Conservation (phyloP, 1,139 yeast species). For the Sugiyamaella neomexicana region DNA sequence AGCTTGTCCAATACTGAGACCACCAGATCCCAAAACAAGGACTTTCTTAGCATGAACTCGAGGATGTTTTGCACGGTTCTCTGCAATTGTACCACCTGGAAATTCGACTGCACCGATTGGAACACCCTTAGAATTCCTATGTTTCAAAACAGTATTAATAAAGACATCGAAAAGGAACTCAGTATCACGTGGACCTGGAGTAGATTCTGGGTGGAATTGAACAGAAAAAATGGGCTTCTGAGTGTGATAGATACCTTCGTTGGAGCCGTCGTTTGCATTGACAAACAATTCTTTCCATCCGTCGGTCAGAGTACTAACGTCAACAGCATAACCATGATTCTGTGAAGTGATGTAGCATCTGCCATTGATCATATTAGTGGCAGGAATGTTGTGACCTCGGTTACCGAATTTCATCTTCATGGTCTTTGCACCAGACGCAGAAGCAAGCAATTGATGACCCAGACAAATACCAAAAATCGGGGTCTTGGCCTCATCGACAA, state of each 20-base stretch:
- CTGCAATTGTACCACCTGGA: conserved; percentile 84
- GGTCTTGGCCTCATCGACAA: conserved; percentile 57
- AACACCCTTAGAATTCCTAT: conserved; percentile 51
- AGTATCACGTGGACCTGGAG: conserved; percentile 99
- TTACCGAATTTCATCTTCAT: conserved; percentile 95
- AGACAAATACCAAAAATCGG: conserved; percentile 93
- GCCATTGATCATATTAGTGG: conserved; percentile 89
- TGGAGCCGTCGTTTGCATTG: conserved; percentile 95
- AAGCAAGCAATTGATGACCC: conserved; percentile 96
- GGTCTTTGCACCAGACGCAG: conserved; percentile 94
- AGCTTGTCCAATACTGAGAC: conserved; percentile 98
- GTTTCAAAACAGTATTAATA: conserved; percentile 74
- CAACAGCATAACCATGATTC: conserved; percentile 98
- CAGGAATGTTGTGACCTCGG: conserved; percentile 99
- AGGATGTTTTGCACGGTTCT: conserved; percentile 64
- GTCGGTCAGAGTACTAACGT: conserved; percentile 60
- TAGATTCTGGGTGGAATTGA: conserved; percentile 98
- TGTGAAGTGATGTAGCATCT: conserved; percentile 98
- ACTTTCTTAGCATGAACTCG: conserved; percentile 88
- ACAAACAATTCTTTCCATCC: conserved; percentile 96
- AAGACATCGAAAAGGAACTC: conserved; percentile 96
- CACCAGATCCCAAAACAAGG: conserved; percentile 96
- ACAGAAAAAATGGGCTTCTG: conserved; percentile 94
- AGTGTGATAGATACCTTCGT: conserved; percentile 96
- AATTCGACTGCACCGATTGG: conserved; percentile 69